Base-by-base conservation (phyloP, 176 grass and related monocot species). In the Thinopyrum elongatum region DNA sequence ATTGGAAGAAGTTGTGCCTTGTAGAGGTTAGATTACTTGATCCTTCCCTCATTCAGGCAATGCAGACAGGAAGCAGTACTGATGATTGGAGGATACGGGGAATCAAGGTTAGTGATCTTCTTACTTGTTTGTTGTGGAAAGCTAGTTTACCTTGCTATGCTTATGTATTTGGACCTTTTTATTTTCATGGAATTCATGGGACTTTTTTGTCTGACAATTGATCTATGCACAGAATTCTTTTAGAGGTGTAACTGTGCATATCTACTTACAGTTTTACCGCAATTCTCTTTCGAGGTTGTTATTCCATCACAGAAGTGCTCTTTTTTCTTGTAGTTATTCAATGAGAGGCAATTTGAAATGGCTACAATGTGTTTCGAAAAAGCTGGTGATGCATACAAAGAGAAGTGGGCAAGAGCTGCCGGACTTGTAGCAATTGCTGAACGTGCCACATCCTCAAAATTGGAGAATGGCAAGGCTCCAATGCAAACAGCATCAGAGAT, bases 341-440 rank as follows among this genome's bases (percentile, higher is more conserved):
- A 95, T 22, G 91, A 98, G 79, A 71, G 70, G 31, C 91, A 95
- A 30, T 98, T 90, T 91, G 95, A 98, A 83, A 93, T 95, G 82
- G 95, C 95, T 13, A 86, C 81, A 10, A 87, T 98, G 89, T 98
- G 95, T 66, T 98, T 98, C 65, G 95, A 93, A 73, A 95, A 93
- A 72, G 93, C 93, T 25, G 95, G 93, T 76, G 95, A 98, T 85
- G 79, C 47, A 10, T 75, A 91, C 36, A 86, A 72, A 63, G 93
- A 90, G 83, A 98, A 90, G 33, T 90, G 91, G 91, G 91, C 95
- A 44, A 92, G 79, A 89, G 95, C 95, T 49, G 87, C 93, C 23
- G 93, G 95, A 25, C 95, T 98, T 70, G 13, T 91, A 42, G 85
- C 85, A 21, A 88, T 53, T 42, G 91, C 93, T 67, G 95, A 98